Conservation (phyloP, 208 protist genomes). For the Trypanosoma lewisi region DNA sequence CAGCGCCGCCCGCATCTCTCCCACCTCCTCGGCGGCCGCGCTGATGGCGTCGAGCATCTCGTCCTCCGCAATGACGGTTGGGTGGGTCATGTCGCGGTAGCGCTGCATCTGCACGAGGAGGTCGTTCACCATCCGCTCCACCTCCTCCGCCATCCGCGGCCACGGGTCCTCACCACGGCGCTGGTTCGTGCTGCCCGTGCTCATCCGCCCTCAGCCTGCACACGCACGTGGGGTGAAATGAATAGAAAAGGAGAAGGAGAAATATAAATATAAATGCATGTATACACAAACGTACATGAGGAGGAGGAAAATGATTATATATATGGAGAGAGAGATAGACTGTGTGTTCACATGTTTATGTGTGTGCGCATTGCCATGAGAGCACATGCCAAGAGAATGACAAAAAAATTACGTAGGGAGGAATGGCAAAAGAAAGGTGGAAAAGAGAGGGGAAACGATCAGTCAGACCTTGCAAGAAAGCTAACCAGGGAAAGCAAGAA, state of each 20-base stretch:
- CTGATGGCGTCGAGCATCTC: conserved; percentile 66
- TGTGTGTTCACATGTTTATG: no score
- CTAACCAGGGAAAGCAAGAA: not conserved
- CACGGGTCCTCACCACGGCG: conserved; percentile 71
- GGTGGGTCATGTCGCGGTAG: conserved; percentile 39
- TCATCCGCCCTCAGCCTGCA: not conserved
- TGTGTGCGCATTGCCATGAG: no score
- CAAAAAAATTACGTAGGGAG: no score
- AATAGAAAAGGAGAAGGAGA: conserved; percentile 6
- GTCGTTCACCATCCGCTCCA: conserved; percentile 66
- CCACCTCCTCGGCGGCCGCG: conserved; percentile 58
- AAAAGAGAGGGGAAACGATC: not conserved
- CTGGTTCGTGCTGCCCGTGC: not conserved
- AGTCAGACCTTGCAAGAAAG: not conserved
- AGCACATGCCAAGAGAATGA: no score
- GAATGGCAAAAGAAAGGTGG: not conserved
- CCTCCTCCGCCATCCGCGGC: conserved; percentile 79
- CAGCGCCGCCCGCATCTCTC: conserved; percentile 77
- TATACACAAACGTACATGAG: conserved; percentile 11
- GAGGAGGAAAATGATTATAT: no score
- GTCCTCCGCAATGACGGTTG: conserved; percentile 69
- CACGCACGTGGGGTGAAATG: not conserved
- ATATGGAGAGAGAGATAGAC: no score
- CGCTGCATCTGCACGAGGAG: conserved; percentile 56
- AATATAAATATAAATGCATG: conserved; percentile 9